Evolutionary conservation across 176 grass and related monocot genomes (phyloP), one percentile per base, ranked within the genome.

Genomic region (Carex scoparia): DNA sequence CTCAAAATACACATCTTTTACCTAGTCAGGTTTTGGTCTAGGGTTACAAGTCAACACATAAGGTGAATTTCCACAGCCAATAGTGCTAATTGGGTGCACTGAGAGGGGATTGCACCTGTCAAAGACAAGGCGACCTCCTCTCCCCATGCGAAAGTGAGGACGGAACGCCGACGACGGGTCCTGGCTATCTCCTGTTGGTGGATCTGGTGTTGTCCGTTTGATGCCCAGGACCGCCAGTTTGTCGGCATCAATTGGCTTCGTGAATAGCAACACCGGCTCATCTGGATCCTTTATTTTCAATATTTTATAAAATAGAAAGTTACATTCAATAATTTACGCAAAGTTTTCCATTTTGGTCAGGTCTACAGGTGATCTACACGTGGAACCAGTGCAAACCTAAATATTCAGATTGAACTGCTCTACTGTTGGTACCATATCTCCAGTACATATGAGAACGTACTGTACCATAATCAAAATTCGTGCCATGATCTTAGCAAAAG

Each of bases 61-160:
- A 53, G 81, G 81, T 33, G 81, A 51, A 83, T 32, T 67, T 33
- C n/a, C 49, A 31, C 12, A 19, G 28, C 40, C 61, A 49, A 83
- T 83, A 14, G 81, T 33, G 56, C 66, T 85, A 46, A 94, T 64
- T 74, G 93, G 88, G 88, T 90, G 69, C 86, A n/a, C 84, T 0
- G 84, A 78, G 86, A 92, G 88, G 56, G 93, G 90, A 58, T 95
- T 91, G 79, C 88, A 94, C 53, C 96, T 90, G 84, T 99, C 96
- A 87, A 99, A 95, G 79, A 99, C 89, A 71, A 99, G 89, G 61
- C 96, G 93, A n/a, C 96, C 96, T 3, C 96, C 96, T 88, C 96
- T 88, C 53, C 96, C 96, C 61, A 99, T 95, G 79, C 96, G 89
- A 79, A 92, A 90, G 69, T 80, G 90, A 74, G 90, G 94, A 3